phyloP scores from a whole-genome alignment of 164 flowering plant genomes.

The Vitis vinifera region ASM3070453v1 NC_081819.1:22152001-22152500 shows the following conservation, averaged over 20 bases:
- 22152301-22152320: not conserved
- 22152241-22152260: too few relatives aligned
- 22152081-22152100: not conserved
- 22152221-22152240: not conserved
- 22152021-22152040: not conserved
- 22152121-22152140: not conserved
- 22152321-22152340: not conserved
- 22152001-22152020: slow-evolving; percentile 7
- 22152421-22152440: too few relatives aligned
- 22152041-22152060: slow-evolving; percentile 8
- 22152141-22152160: not conserved
- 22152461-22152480: too few relatives aligned
- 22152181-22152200: not conserved
- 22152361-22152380: too few relatives aligned
- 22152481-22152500: too few relatives aligned
- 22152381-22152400: too few relatives aligned
- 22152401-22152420: too few relatives aligned
- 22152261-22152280: too few relatives aligned
- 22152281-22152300: too few relatives aligned
- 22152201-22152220: not conserved
- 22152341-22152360: too few relatives aligned
- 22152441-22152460: too few relatives aligned
- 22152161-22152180: not conserved
- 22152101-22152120: not conserved
- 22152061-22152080: not conserved